A percentile compares a stretch with the other conserved stretches of the same genome.
Evolutionary conservation across 345 rosid genomes (phyloP).

Genomic region (sweet orange (Citrus sinensis)): DNA sequence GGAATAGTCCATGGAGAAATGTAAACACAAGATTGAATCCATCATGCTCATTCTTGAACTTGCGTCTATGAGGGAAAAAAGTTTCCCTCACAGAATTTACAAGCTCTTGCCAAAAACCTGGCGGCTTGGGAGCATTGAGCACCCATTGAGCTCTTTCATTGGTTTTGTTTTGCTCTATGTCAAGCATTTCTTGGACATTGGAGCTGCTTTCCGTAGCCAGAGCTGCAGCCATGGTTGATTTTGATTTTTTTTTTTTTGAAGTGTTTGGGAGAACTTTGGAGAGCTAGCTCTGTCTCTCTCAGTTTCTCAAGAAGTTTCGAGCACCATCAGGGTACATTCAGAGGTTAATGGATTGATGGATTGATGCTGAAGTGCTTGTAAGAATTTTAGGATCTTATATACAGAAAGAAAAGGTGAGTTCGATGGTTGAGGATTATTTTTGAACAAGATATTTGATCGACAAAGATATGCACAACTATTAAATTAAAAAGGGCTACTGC

Average conservation of each 20-base stretch:
- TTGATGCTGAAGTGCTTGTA: constrained; percentile 27
- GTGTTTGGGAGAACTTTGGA: constrained; percentile 85
- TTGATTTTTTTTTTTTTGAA: constrained; percentile 43
- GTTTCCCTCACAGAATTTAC: constrained; percentile 31
- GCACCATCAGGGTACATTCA: constrained; percentile 14
- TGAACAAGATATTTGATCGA: neutral
- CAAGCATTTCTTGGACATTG: constrained; percentile 27
- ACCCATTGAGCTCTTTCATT: constrained; percentile 57
- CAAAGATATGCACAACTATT: neutral
- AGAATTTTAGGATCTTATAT: constrained; percentile 18
- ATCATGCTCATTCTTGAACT: constrained; percentile 31
- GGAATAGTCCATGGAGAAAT: constrained; percentile 46
- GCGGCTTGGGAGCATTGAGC: constrained; percentile 67
- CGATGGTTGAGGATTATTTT: constrained; percentile 29
- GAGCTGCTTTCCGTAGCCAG: constrained; percentile 25
- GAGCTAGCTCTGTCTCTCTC: constrained; percentile 27
- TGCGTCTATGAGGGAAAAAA: constrained; percentile 29
- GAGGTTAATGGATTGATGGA: neutral
- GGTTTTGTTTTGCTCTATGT: constrained; percentile 37
- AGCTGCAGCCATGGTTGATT: constrained; percentile 42
- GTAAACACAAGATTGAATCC: constrained; percentile 28
- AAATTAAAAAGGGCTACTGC: neutral
- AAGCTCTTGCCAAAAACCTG: constrained; percentile 53
- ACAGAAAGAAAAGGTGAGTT: constrained; percentile 27
- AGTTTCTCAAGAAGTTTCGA: constrained; percentile 14